Evolutionary conservation across 768 basidiomycete species (phyloP), one percentile per base, ranked within the genome.

Genomic region (Auricularia auricula-judae): DNA sequence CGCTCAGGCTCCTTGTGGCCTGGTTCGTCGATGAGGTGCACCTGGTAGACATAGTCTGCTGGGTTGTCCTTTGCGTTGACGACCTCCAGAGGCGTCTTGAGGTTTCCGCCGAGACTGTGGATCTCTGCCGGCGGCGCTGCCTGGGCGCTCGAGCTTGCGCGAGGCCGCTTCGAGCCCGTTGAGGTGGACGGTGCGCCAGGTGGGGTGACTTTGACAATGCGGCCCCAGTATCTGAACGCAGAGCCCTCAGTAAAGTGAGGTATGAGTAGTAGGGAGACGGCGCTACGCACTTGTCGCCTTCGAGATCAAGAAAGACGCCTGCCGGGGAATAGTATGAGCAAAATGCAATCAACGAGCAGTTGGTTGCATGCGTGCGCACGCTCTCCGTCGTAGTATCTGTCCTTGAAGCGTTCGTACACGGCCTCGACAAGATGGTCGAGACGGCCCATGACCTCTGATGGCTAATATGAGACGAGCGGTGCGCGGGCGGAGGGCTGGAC

Each of bases 381-480:
- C 76, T 99, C 97, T 69, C 86, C 87, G 53, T 83, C 78, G 75
- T 93, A 98, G 76, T 93, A 99, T 36, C 97, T 84, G 77, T 98
- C 91, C 71, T 94, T 93, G 82, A 93, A 98, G 63, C 97, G 88
- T 67, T 98, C 95, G 71, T 86, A 97, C 44, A 98, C 91, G 61
- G 89, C 87, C 74, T 99, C 97, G 18, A 96, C 93, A 21, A 99
- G 81, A 71, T 91, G 90, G 76, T 99, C 96, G 63, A 98, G 80
- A 65, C 97, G 88, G 59, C 97, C 96, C 76, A 98, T 89, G 69
- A 98, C 91, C 87, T 97, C 95, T 97, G 75, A 61, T 65, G 63
- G 64, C 59, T 66, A 61, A 64, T 64, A 58, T 64, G 65, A 51
- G 63, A 36, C 42, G n/a, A 43, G 58, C 65, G 21, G 64, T 62